A percentile compares a stretch with the other conserved stretches of the same genome.
Evolutionary conservation across 176 grass and related monocot genomes (phyloP).

Genomic region (Aegilops tauschii): DNA sequence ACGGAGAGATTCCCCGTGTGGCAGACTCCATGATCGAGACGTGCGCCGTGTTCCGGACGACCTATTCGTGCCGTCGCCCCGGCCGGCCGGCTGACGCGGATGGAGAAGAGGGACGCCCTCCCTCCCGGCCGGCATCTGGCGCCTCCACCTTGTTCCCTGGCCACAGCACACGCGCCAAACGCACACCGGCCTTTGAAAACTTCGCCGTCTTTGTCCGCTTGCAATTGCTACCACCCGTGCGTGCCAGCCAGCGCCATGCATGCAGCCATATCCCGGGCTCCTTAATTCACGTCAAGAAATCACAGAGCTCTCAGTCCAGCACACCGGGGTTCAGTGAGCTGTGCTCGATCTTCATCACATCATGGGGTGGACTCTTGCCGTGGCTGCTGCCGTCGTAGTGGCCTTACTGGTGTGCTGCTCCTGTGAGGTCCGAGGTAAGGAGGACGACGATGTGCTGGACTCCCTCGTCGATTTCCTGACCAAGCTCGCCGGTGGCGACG

Average conservation of each 20-base stretch:
- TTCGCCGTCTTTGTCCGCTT: slow-evolving; percentile 14
- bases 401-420: neutral
- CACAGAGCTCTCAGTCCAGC: neutral
- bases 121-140: slow-evolving; percentile 33
- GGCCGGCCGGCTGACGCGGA: slow-evolving; percentile 8
- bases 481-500: slow-evolving; percentile 20
- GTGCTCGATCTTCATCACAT: neutral
- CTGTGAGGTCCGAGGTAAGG: neutral
- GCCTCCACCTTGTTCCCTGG: slow-evolving; percentile 14
- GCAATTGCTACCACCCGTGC: neutral
- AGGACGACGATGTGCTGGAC: neutral
- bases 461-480: slow-evolving; percentile 38
- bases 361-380: neutral
- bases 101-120: neutral
- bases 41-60: neutral
- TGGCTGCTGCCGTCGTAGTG: neutral
- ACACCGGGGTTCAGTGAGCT: neutral
- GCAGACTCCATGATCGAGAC: neutral
- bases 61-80: slow-evolving; percentile 19
- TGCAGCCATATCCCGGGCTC: slow-evolving; percentile 1
- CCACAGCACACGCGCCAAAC: slow-evolving; percentile 8
- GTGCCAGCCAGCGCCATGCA: slow-evolving; percentile 8
- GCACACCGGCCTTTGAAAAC: neutral
- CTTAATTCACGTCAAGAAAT: neutral
- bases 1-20: neutral